Evolutionary conservation across 148 eudicot species (phyloP).

Genomic region (Gaultheria prostrata): DNA sequence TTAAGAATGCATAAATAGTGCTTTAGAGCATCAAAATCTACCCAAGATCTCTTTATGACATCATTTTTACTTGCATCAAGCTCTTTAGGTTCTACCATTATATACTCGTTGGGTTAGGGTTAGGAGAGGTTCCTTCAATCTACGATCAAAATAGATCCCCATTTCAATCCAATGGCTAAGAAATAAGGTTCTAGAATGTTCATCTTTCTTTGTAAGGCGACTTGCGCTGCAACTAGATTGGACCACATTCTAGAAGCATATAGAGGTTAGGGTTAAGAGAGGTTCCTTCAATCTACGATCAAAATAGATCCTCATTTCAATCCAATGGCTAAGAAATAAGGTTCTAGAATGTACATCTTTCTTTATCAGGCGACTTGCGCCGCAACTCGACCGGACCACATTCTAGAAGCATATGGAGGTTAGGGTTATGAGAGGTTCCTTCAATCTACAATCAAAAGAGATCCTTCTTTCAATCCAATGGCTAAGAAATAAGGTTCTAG

Average conservation of each 20-base stretch:
- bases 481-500: not conserved
- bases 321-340: not conserved
- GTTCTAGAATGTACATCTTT: not conserved
- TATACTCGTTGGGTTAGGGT: not conserved
- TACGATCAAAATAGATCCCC: no score
- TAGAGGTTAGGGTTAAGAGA: not conserved
- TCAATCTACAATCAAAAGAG: not conserved
- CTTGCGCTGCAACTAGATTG: no score
- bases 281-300: not conserved
- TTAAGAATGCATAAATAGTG: not conserved
- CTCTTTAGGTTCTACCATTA: not conserved
- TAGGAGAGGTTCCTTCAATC: no score
- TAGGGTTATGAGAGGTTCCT: not conserved
- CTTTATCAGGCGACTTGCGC: not conserved
- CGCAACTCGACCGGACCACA: not conserved
- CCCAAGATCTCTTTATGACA: not conserved
- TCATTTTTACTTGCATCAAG: not conserved
- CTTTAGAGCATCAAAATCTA: not conserved
- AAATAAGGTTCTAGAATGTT: no score
- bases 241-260: no score
- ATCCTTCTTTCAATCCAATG: not conserved
- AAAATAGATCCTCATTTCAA: not conserved
- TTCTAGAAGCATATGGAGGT: no score
- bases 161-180: no score
- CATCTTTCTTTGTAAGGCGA: no score